phyloP scores from a whole-genome alignment of 805 yeast species.

The Scheffersomyces coipomensis region DNA sequence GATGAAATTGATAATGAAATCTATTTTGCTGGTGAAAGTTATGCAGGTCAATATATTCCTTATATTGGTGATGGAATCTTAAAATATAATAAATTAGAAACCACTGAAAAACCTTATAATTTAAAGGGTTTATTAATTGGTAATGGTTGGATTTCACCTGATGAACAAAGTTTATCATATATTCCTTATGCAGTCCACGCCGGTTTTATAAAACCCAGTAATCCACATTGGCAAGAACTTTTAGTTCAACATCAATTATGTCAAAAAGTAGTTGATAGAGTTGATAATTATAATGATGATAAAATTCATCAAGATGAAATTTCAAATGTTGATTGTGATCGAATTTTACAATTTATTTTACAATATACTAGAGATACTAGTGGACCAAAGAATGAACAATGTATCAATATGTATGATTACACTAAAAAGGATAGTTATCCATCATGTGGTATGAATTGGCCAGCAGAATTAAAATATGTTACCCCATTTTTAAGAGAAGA shows the following conservation, averaged over 20 bases:
- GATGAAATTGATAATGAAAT: conserved; percentile 63
- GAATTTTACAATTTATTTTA: conserved; percentile 41
- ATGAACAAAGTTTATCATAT: conserved; percentile 76
- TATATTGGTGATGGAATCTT: conserved; percentile 69
- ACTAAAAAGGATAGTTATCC: conserved; percentile 73
- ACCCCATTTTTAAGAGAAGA: conserved; percentile 48
- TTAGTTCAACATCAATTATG: conserved; percentile 56
- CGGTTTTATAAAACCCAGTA: conserved; percentile 48
- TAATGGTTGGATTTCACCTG: conserved; percentile 94
- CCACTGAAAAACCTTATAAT: conserved; percentile 26
- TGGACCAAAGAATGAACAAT: conserved; percentile 42
- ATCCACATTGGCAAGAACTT: conserved; percentile 39
- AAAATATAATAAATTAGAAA: conserved; percentile 34
- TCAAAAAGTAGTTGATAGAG: conserved; percentile 48
- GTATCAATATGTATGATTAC: conserved; percentile 83
- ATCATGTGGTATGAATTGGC: conserved; percentile 93
- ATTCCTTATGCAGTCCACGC: conserved; percentile 66
- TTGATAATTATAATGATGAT: conserved; percentile 15
- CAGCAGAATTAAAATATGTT: conserved; percentile 54
- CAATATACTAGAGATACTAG: conserved; percentile 21
- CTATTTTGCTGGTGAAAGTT: conserved; percentile 89
- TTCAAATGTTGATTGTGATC: conserved; percentile 44
- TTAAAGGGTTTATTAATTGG: conserved; percentile 76
- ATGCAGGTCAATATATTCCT: conserved; percentile 96
- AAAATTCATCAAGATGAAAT: conserved; percentile 18